Conservation (phyloP, 345 rosid genomes). For the Atalantia buxifolia region DNA sequence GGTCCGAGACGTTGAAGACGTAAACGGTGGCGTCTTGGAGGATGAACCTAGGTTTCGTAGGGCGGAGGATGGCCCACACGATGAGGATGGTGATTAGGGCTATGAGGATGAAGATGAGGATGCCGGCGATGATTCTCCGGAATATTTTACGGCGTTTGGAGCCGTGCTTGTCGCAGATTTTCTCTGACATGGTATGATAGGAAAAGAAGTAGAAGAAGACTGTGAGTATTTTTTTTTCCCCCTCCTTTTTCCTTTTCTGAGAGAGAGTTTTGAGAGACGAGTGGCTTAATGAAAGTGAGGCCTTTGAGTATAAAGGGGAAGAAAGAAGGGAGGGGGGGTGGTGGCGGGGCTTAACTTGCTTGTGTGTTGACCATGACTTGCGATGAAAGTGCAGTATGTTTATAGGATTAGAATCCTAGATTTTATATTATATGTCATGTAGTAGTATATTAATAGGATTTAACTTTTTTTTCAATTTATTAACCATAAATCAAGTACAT, state of each 20-base stretch:
- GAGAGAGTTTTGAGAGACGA: neutral
- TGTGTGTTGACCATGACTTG: neutral
- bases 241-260: too few relatives aligned
- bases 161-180: slow-evolving; percentile 47
- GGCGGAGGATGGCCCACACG: slow-evolving; percentile 85
- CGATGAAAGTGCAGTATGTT: neutral
- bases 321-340: too few relatives aligned
- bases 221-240: too few relatives aligned
- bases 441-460: too few relatives aligned
- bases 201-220: neutral
- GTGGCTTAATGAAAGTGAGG: neutral
- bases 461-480: too few relatives aligned
- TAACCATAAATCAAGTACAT: neutral
- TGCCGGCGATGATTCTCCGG: slow-evolving; percentile 35
- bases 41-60: slow-evolving; percentile 71
- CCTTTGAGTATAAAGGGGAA: neutral
- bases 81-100: slow-evolving; percentile 57
- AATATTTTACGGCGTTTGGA: slow-evolving; percentile 17
- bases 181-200: slow-evolving; percentile 48
- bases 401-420: neutral
- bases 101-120: slow-evolving; percentile 53
- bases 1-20: slow-evolving; percentile 71
- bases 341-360: neutral
- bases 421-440: too few relatives aligned
- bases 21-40: slow-evolving; percentile 92